Base-by-base conservation (phyloP, 163 green algal genomes). In the Chloromonas sp. region DNA sequence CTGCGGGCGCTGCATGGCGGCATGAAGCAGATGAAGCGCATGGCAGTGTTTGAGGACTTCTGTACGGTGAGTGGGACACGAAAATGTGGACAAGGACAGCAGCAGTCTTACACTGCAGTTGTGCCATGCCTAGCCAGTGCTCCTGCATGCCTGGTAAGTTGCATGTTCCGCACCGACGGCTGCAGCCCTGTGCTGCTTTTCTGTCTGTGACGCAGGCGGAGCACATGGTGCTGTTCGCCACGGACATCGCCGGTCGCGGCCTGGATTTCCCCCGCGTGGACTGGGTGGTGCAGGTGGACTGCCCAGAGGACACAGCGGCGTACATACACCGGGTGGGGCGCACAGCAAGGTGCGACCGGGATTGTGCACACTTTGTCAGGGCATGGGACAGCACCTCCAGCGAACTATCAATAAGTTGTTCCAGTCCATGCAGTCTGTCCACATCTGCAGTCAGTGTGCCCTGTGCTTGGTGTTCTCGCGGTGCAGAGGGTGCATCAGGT, bases 281-380 rank as follows among this genome's bases (percentile, higher is more conserved):
- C 87, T 99, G 97, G 97, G 97, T 99, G 58, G 85, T 99, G 81
- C 97, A 99, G 91, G 90, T 95, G 74, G 97, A 99, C 89, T 99
- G 96, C 87, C 96, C 97, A 1, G 97, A 99, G 84, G 96, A 99
- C 87, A 91, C 94, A 58, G 90, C 92, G 2, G 89, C 90, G 2
- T 99, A 99, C 94, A 99, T 99, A 84, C 97, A 99, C 91, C 92
- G 97, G 1, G 97, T 98, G 15, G 97, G 97, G 14, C 89, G 97
- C 79, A 99, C 97, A 57, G 96, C 97, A 8, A 92, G 97, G 70
- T 95, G 3, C 2, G 79, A 59, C 60, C 60, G 77, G 1, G 77
- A 59, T 36, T 36, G 66, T 74, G 66, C 66, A 74, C 66, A 74
- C 36, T 36, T 36, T 36, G 36, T 36, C 36, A 36, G 36, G 36